Evolutionary conservation across 2,329 filamentous ascomycete genomes (phyloP).

Genomic region (Alternaria longipes): DNA sequence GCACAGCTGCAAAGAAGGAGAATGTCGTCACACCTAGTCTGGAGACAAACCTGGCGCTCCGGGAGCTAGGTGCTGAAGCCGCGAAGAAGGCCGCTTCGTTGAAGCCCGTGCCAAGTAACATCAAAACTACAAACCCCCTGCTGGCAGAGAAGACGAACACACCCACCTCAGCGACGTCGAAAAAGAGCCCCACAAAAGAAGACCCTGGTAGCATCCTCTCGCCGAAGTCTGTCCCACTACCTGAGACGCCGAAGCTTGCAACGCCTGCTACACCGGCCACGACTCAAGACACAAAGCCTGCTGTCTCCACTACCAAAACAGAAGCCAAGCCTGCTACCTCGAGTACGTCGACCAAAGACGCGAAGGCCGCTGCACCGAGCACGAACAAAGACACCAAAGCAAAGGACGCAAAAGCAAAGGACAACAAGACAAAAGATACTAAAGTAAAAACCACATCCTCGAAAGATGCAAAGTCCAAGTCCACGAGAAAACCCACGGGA

Average conservation of each 20-base stretch:
- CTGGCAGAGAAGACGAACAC: conserved; percentile 46
- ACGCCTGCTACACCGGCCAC: conserved; percentile 12
- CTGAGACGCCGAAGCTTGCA: conserved; percentile 34
- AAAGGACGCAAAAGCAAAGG: conserved; percentile 6
- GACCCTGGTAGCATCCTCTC: conserved; percentile 31
- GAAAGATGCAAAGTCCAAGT: conserved; percentile 6
- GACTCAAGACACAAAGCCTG: conserved; percentile 3
- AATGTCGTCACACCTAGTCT: conserved; percentile 31
- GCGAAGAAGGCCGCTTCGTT: conserved; percentile 49
- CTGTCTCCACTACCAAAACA: conserved; percentile 3
- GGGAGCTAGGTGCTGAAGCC: conserved; percentile 49
- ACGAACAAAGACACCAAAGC: conserved; percentile 9
- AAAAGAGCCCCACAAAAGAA: conserved; percentile 36
- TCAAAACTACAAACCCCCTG: conserved; percentile 49
- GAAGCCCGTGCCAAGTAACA: conserved; percentile 44
- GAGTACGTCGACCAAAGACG: not conserved
- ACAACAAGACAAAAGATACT: conserved; percentile 6
- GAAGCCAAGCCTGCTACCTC: not conserved
- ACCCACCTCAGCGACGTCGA: conserved; percentile 34
- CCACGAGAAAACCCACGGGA: conserved; percentile 12
- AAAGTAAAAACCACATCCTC: conserved; percentile 5
- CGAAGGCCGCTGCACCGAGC: conserved; percentile 7
- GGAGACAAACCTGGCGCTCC: conserved; percentile 49
- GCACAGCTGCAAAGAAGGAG: conserved; percentile 34
- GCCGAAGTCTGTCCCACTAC: conserved; percentile 37